Evolutionary conservation across 2,329 filamentous ascomycete species (phyloP).

Genomic region (Cercospora citrullina): DNA sequence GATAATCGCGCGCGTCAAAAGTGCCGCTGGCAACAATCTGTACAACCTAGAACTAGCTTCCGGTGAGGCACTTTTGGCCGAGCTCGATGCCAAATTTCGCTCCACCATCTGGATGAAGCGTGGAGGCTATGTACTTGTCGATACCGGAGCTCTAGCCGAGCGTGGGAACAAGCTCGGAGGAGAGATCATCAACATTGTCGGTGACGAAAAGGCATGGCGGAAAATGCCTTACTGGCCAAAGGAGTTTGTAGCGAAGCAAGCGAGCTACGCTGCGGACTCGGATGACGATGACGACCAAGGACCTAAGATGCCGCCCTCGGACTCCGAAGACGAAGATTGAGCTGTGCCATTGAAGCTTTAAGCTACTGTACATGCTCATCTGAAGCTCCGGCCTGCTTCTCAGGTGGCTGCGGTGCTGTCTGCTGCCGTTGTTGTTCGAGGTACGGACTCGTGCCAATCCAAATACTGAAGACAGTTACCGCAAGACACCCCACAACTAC

Average conservation of each 20-base stretch:
- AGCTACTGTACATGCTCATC: constrained; percentile 24
- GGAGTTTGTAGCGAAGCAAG: constrained; percentile 53
- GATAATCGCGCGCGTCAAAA: constrained; percentile 73
- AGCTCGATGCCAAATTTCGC: constrained; percentile 81
- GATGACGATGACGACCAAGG: constrained; percentile 66
- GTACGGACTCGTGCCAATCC: constrained; percentile 41
- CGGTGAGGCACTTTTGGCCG: constrained; percentile 67
- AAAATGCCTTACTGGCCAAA: constrained; percentile 78
- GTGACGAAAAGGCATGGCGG: constrained; percentile 88
- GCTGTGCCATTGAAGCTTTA: not conserved
- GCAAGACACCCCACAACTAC: constrained; percentile 71
- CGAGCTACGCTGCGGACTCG: constrained; percentile 61
- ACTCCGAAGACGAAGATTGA: constrained; percentile 31
- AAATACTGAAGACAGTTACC: constrained; percentile 63
- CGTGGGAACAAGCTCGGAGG: constrained; percentile 77
- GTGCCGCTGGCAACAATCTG: constrained; percentile 84
- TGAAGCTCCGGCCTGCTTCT: not conserved
- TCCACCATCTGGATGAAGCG: constrained; percentile 93
- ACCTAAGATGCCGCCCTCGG: constrained; percentile 39
- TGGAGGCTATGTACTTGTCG: constrained; percentile 81
- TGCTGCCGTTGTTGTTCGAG: constrained; percentile 8
- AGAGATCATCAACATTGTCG: constrained; percentile 89
- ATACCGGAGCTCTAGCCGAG: constrained; percentile 65
- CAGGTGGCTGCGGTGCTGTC: not conserved
- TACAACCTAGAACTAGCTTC: constrained; percentile 75